phyloP scores from a whole-genome alignment of 768 basidiomycete genomes.

The Phanerochaete sordida region DNA sequence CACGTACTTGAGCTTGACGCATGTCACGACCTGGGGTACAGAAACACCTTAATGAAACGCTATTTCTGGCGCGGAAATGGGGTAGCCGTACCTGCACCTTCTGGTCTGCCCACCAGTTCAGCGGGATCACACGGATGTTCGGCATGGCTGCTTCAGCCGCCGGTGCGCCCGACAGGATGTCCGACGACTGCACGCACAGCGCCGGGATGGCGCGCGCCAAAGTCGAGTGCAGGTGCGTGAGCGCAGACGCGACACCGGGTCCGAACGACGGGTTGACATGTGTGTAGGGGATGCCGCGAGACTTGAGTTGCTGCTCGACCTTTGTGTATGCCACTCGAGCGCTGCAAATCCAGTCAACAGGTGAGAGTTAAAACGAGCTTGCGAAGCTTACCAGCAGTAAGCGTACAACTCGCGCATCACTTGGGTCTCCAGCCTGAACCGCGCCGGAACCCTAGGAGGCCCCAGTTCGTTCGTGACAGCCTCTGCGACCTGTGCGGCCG shows the following conservation, averaged over 20 bases:
- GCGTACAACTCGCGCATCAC: conserved; percentile 76
- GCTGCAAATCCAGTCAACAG: conserved; percentile 33
- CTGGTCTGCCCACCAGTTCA: conserved; percentile 89
- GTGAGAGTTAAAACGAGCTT: neutral
- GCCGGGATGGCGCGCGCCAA: conserved; percentile 78
- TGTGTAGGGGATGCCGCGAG: conserved; percentile 72
- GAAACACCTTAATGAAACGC: neutral
- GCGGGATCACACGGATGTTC: conserved; percentile 82
- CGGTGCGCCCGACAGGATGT: conserved; percentile 78
- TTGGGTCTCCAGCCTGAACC: conserved; percentile 69
- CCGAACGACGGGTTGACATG: conserved; percentile 61
- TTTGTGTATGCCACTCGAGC: conserved; percentile 89
- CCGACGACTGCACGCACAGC: conserved; percentile 75
- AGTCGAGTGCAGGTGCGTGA: conserved; percentile 64
- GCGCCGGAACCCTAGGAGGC: neutral
- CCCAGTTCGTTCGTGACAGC: neutral
- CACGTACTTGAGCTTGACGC: conserved; percentile 87
- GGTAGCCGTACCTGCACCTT: conserved; percentile 45
- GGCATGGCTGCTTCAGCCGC: conserved; percentile 93
- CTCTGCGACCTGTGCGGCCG: conserved; percentile 7
- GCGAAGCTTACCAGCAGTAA: conserved; percentile 75
- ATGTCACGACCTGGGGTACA: conserved; percentile 69
- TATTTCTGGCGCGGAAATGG: neutral
- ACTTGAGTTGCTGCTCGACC: conserved; percentile 84
- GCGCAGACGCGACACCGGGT: conserved; percentile 37